phyloP scores from a whole-genome alignment of 2,329 filamentous ascomycete species.

The Ilyonectria sp. region DNA sequence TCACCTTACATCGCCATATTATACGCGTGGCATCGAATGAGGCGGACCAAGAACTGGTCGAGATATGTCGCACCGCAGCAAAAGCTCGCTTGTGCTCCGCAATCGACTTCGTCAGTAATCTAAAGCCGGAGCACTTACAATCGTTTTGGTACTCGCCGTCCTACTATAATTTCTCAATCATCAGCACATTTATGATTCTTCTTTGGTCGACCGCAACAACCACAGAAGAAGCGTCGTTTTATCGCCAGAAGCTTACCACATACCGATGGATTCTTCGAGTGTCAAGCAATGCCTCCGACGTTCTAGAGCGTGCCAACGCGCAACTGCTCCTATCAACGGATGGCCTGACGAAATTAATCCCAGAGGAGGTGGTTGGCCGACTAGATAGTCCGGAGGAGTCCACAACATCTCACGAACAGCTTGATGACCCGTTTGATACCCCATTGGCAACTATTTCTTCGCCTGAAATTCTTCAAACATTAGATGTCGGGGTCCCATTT shows the following conservation, averaged over 20 bases:
- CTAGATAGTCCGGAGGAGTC: constrained; percentile 7
- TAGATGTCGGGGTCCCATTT: constrained; percentile 1
- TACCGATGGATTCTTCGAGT: constrained; percentile 37
- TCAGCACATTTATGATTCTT: constrained; percentile 50
- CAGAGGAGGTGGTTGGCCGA: background rate
- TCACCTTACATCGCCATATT: constrained; percentile 60
- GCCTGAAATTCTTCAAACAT: constrained; percentile 7
- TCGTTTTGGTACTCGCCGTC: constrained; percentile 55
- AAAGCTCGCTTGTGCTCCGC: constrained; percentile 50
- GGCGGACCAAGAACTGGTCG: constrained; percentile 21
- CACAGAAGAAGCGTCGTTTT: constrained; percentile 22
- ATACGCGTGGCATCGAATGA: constrained; percentile 47
- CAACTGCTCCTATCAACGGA: constrained; percentile 15
- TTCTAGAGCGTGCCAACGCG: constrained; percentile 12
- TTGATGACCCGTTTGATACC: background rate
- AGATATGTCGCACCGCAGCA: constrained; percentile 41
- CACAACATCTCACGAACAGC: background rate
- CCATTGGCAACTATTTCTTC: constrained; percentile 4
- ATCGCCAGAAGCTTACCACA: constrained; percentile 31
- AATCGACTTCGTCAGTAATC: constrained; percentile 48
- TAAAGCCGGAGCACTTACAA: constrained; percentile 51
- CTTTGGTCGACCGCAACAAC: constrained; percentile 38
- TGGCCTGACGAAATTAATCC: constrained; percentile 11
- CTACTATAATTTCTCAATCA: constrained; percentile 51
- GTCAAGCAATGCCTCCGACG: constrained; percentile 14